A percentile compares a stretch with the other conserved stretches of the same genome.
Conservation (phyloP, 331 rosid species). For the Erythrophleum ivorense region DNA sequence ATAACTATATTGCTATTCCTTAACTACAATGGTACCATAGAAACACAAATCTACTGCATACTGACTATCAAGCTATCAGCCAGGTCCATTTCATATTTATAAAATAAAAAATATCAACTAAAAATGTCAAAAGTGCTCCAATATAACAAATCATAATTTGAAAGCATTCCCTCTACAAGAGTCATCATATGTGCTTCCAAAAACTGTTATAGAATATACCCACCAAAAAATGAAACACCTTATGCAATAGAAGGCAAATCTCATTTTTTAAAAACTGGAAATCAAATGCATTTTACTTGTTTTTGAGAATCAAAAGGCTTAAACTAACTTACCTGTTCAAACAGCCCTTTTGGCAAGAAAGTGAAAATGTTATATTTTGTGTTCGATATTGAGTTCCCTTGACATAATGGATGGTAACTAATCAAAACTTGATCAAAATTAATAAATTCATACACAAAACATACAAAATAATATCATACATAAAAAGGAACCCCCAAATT, state of each 20-base stretch:
- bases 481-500: no score
- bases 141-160: slow-evolving; percentile 15
- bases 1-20: slow-evolving; percentile 8
- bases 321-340: slow-evolving; percentile 82
- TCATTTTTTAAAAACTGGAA: slow-evolving; percentile 1
- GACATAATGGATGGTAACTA: slow-evolving; percentile 47
- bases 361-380: slow-evolving; percentile 89
- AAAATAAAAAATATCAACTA: not conserved
- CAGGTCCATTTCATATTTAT: slow-evolving; percentile 1
- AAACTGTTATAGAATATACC: slow-evolving; percentile 24
- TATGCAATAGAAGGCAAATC: slow-evolving; percentile 10
- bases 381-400: slow-evolving; percentile 93
- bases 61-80: not conserved
- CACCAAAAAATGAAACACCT: slow-evolving; percentile 18
- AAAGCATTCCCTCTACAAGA: slow-evolving; percentile 21
- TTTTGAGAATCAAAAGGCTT: slow-evolving; percentile 31
- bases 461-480: no score
- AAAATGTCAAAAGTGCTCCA: slow-evolving; percentile 22
- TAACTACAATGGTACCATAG: not conserved
- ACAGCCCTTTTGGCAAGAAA: slow-evolving; percentile 90
- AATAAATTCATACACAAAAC: no score
- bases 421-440: slow-evolving; percentile 37
- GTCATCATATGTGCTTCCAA: not conserved
- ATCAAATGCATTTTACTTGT: slow-evolving; percentile 19
- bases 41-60: slow-evolving; percentile 31